Percentiles rank a stretch among this genome's conserved stretches.
Evolutionary conservation across 2,329 filamentous ascomycete genomes (phyloP).

Genomic region (Colletotrichum tofieldiae): DNA sequence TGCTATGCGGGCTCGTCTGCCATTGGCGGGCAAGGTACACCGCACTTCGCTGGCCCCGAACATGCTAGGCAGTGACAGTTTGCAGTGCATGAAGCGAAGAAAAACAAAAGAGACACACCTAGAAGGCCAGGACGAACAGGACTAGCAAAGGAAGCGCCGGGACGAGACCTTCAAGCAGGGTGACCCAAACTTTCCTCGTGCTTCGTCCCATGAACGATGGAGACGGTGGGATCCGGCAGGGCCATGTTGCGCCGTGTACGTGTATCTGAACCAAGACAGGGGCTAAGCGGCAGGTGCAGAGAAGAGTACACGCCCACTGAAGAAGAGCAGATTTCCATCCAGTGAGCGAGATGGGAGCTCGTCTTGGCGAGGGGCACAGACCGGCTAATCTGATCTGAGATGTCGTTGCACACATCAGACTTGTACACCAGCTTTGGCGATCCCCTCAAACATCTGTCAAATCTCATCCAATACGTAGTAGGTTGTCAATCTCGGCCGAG

Average conservation of each 20-base stretch:
- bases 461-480: background rate
- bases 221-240: background rate
- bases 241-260: constrained; percentile 13
- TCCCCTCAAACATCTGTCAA: background rate
- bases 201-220: background rate
- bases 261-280: background rate
- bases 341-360: background rate
- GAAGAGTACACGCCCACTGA: background rate
- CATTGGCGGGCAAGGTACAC: constrained; percentile 30
- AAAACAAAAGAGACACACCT: too few relatives aligned
- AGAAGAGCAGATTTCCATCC: background rate
- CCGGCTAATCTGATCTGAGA: background rate
- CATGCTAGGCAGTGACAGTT: constrained; percentile 26
- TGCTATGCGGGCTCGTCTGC: constrained; percentile 10
- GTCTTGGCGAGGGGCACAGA: background rate
- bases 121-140: background rate
- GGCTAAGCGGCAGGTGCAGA: background rate
- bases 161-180: background rate
- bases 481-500: background rate
- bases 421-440: background rate
- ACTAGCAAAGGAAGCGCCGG: background rate
- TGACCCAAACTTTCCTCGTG: background rate
- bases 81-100: constrained; percentile 2
- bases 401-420: background rate
- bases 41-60: constrained; percentile 33